phyloP scores from a whole-genome alignment of 2,329 filamentous ascomycete species.

The Monosporascus sp. region DNA sequence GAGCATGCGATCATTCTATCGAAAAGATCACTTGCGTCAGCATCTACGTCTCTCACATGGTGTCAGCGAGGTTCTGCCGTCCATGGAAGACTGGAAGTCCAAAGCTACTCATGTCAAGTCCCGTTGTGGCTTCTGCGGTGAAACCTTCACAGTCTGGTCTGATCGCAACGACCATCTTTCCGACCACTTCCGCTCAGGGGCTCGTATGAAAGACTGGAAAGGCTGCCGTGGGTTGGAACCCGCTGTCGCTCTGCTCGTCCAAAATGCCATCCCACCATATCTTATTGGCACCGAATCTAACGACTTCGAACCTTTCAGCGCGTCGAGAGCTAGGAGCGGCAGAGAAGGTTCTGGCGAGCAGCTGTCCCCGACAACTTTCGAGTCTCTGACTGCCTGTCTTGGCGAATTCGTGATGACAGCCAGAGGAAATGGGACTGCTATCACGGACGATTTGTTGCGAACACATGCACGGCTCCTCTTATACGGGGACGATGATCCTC shows the following conservation, averaged over 20 bases:
- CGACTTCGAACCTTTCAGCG: constrained; percentile 22
- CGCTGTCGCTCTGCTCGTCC: constrained; percentile 14
- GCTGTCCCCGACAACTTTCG: neutral
- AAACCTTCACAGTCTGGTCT: constrained; percentile 19
- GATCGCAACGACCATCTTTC: constrained; percentile 24
- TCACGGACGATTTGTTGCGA: constrained; percentile 1
- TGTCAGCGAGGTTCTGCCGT: constrained; percentile 30
- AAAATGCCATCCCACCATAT: constrained; percentile 21
- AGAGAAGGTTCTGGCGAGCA: neutral
- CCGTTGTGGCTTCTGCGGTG: constrained; percentile 26
- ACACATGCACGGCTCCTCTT: constrained; percentile 11
- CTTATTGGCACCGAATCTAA: constrained; percentile 18
- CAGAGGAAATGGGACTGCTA: neutral
- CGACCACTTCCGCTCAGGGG: constrained; percentile 21
- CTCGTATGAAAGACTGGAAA: constrained; percentile 25
- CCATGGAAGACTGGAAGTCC: constrained; percentile 31
- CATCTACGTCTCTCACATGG: constrained; percentile 25
- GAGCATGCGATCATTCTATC: constrained; percentile 19
- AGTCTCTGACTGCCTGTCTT: neutral
- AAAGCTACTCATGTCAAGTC: constrained; percentile 17
- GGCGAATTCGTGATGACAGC: neutral
- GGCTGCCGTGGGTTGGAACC: constrained; percentile 23
- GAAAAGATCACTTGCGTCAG: constrained; percentile 29
- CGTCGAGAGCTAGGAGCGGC: constrained; percentile 5
- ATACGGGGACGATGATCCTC: constrained; percentile 31